Conservation (phyloP, 1,284 basidiomycete genomes). For the Naganishia sp. region DNA sequence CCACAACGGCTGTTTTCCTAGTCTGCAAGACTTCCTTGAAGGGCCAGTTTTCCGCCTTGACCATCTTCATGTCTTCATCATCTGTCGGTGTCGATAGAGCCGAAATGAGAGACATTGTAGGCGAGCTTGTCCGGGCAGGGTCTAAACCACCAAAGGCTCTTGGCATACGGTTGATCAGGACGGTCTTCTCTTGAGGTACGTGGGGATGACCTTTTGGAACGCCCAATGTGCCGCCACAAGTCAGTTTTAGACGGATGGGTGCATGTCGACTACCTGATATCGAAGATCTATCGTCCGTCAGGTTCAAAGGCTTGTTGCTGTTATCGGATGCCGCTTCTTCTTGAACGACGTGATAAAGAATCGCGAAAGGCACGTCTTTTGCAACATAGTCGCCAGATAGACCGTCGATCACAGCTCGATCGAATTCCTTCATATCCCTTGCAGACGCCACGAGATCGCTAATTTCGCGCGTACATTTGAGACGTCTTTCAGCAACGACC, state of each 20-base stretch:
- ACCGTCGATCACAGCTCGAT: conserved; percentile 39
- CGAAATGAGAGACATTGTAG: conserved; percentile 43
- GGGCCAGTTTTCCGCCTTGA: conserved; percentile 42
- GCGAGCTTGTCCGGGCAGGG: conserved; percentile 37
- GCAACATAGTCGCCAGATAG: conserved; percentile 39
- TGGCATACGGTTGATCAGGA: conserved; percentile 23
- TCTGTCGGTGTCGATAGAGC: conserved; percentile 36
- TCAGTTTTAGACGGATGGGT: conserved; percentile 32
- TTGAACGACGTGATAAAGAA: conserved; percentile 46
- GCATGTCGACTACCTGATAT: background rate
- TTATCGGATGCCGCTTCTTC: conserved; percentile 8
- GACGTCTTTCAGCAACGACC: conserved; percentile 47
- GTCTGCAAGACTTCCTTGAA: conserved; percentile 45
- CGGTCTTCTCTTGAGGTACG: conserved; percentile 33
- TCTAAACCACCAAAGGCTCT: conserved; percentile 31
- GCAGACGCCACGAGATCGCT: conserved; percentile 38
- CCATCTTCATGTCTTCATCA: conserved; percentile 20
- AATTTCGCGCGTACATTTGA: conserved; percentile 4
- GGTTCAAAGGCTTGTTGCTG: conserved; percentile 4
- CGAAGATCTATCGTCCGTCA: conserved; percentile 27
- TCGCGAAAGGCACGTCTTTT: conserved; percentile 47
- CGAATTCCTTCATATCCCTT: conserved; percentile 45
- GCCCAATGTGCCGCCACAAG: conserved; percentile 44
- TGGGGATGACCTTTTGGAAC: conserved; percentile 47
- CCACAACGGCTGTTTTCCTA: conserved; percentile 44